A percentile compares a stretch with the other conserved stretches of the same genome.
Evolutionary conservation across 2,329 filamentous ascomycete genomes (phyloP).

Genomic region (Phialophora chinensis): DNA sequence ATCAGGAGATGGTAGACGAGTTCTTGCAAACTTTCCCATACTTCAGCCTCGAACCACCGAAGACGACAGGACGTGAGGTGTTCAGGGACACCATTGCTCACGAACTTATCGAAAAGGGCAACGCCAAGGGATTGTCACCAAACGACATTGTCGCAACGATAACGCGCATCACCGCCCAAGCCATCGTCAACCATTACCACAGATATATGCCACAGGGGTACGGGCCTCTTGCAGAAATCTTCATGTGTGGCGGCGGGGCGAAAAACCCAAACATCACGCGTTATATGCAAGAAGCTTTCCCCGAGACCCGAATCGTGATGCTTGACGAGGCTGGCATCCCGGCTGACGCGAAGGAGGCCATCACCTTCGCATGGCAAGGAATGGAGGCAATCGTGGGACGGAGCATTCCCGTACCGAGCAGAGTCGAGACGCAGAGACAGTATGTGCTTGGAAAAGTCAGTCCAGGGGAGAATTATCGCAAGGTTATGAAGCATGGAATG

Average conservation of each 20-base stretch:
- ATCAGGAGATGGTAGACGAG: constrained; percentile 59
- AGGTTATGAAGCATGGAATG: constrained; percentile 60
- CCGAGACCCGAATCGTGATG: constrained; percentile 58
- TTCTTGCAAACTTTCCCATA: constrained; percentile 58
- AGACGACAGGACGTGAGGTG: constrained; percentile 65
- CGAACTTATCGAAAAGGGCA: constrained; percentile 57
- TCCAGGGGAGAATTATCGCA: constrained; percentile 61
- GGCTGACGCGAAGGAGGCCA: constrained; percentile 63
- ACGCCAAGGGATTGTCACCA: constrained; percentile 52
- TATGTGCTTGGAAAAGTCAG: constrained; percentile 63
- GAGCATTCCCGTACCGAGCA: constrained; percentile 60
- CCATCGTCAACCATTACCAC: constrained; percentile 59
- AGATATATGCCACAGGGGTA: constrained; percentile 54
- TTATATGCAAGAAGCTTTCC: constrained; percentile 59
- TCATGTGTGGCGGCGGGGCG: constrained; percentile 66
- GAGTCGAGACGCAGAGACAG: constrained; percentile 59
- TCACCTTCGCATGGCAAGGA: constrained; percentile 66
- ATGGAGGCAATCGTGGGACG: constrained; percentile 65
- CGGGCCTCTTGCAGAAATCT: constrained; percentile 60
- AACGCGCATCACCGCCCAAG: constrained; percentile 64
- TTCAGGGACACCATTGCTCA: constrained; percentile 64
- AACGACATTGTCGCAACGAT: constrained; percentile 64
- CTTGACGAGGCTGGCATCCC: constrained; percentile 65
- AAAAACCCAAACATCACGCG: constrained; percentile 63
- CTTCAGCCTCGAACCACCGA: constrained; percentile 58